phyloP scores from a whole-genome alignment of 495 filamentous ascomycete genomes.

The Neurospora sublineolata region DNA sequence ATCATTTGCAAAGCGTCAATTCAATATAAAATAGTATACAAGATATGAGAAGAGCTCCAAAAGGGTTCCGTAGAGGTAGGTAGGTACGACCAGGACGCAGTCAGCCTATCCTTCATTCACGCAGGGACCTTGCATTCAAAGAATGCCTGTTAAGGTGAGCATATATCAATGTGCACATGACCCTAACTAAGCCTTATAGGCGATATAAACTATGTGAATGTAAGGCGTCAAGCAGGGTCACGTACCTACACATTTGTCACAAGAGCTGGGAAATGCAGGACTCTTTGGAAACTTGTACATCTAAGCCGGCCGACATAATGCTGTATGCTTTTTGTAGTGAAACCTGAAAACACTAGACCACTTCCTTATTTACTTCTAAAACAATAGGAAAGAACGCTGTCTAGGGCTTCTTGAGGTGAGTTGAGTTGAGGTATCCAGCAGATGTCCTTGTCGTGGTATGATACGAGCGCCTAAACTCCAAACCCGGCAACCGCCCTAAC shows the following conservation, averaged over 20 bases:
- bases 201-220: not conserved
- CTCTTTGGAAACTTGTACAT: not conserved
- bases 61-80: not conserved
- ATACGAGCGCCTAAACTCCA: not conserved
- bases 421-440: not conserved
- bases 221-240: not conserved
- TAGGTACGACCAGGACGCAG: not conserved
- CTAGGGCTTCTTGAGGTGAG: not conserved
- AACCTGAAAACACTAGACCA: not conserved
- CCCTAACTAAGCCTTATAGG: not conserved
- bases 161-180: not conserved
- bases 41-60: not conserved
- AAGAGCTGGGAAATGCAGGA: not conserved
- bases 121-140: not conserved
- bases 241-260: not conserved
- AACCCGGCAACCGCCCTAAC: not conserved
- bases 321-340: not conserved
- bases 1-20: not conserved
- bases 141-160: not conserved
- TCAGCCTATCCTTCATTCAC: not conserved
- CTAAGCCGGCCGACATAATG: not conserved
- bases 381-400: not conserved
- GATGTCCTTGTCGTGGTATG: not conserved
- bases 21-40: not conserved
- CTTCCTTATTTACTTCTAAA: not conserved